Evolutionary conservation across 306 rosid genomes (phyloP), one percentile per base, ranked within the genome.

Genomic region (Sechiopsis laciniata): DNA sequence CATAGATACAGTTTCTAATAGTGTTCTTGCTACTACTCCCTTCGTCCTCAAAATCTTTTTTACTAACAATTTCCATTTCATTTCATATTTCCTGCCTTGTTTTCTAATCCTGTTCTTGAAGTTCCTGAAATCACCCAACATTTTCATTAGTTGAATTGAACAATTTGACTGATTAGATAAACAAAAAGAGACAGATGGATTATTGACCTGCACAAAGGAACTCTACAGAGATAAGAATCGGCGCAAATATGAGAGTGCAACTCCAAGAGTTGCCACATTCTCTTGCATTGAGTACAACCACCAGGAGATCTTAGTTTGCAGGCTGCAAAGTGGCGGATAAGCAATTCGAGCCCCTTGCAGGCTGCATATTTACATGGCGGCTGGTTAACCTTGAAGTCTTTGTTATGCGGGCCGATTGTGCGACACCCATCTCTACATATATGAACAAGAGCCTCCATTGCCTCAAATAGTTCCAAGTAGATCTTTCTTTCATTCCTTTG

Each of bases 361-460:
- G 98, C 90, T 57, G 54, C 76, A 82, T 83, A 93, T n/a, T 72
- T 59, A 59, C 98, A 93, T 16, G 96, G 91, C 8, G 74, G 80
- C 73, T 87, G 88, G 82, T 89, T 87, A 71, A 71, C 80, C 74
- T 83, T 85, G 60, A 93, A 86, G 75, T 86, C 98, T 82, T 90
- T 90, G 40, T 90, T 90, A 0, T 80, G 83, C 7, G 98, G 98
- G 8, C 97, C 97, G 74, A 90, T 93, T 67, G 98, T 93, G 78
- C 76, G 78, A 75, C 98, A 93, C 42, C 98, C 98, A 77, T 93
- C 98, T 86, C 82, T 85, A 63, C 88, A 93, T 75, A 93, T 90
- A 80, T 93, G 98, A 75, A 93, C 91, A 55, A 93, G 89, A 78
- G 98, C 96, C 88, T 93, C 98, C 98, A 93, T 93, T 21, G 97